Evolutionary conservation across 805 yeast species (phyloP), one percentile per base, ranked within the genome.

Genomic region (Candida pseudoglaebosa): DNA sequence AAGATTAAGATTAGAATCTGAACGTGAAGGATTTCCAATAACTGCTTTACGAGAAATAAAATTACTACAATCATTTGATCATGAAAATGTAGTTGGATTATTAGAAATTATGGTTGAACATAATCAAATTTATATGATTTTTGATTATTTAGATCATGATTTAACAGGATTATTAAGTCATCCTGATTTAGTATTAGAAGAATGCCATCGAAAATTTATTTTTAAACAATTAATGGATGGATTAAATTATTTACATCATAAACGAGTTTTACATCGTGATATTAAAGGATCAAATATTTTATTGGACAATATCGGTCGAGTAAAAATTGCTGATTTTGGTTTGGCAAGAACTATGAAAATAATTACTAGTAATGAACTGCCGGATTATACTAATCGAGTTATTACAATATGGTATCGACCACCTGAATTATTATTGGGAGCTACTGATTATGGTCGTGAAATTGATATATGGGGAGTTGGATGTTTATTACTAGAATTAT

Each of bases 401-500:
- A 93, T 93, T 38, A 93, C 99, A 0, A 67, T 93, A 28, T 93
- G 99, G 99, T 91, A 93, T 59, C 75, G 99, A 42, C 99, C 99
- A 1, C 98, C 98, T 0, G 99, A 91, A 59, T 71, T 93, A 22
- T 65, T 93, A 28, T 61, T 93, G 41, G 99, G 99, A 1, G 80
- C 95, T 0, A 90, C 98, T 0, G 82, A 80, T 42, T 93, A 93
- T 61, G 93, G 90, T 0, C 65, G 88, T 29, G 96, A 86, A 50
- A 93, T 93, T 7, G 99, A 93, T 56, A 80, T 88, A 48, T 93
- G 99, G 99, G 96, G 98, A 0, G 81, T 88, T 44, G 99, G 99
- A 2, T 93, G 98, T 64, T 67, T 93, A 18, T 65, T 93, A 43
- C 74, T 88, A 19, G 98, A 93, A 57, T 59, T 93, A 28, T 88